phyloP scores from a whole-genome alignment of 2,329 filamentous ascomycete species.

The Tolypocladium guangdongense region DNA sequence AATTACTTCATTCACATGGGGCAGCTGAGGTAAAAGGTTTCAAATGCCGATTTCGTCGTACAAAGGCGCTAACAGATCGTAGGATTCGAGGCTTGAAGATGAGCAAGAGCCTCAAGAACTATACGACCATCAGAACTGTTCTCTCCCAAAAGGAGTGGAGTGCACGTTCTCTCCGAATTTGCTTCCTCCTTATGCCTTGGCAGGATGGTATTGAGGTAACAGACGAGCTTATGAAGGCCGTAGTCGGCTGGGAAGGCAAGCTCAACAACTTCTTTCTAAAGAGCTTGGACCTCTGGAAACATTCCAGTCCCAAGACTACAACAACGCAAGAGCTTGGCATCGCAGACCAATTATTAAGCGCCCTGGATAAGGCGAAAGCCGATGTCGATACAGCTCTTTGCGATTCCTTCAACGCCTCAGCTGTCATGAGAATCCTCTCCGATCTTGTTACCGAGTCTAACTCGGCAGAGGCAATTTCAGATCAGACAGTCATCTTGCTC shows the following conservation, averaged over 20 bases:
- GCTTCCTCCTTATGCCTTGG: conserved; percentile 82
- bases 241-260: conserved; percentile 52
- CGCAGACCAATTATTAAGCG: too few species aligned
- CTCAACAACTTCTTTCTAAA: conserved; percentile 38
- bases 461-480: neutral
- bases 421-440: too few species aligned
- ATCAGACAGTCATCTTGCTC: neutral
- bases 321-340: too few species aligned
- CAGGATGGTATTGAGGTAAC: conserved; percentile 67
- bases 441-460: too few species aligned
- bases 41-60: too few species aligned
- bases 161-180: conserved; percentile 49
- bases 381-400: too few species aligned
- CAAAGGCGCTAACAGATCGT: conserved; percentile 41
- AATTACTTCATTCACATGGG: conserved; percentile 97
- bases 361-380: too few species aligned
- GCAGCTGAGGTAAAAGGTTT: conserved; percentile 40
- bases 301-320: neutral
- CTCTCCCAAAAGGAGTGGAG: conserved; percentile 50
- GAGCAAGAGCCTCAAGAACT: conserved; percentile 93
- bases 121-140: conserved; percentile 83
- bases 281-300: conserved; percentile 12
- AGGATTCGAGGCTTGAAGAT: conserved; percentile 63
- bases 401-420: too few species aligned
- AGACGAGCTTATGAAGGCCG: conserved; percentile 31